Evolutionary conservation across 495 filamentous ascomycete species (phyloP).

Genomic region (Paragyromitra xinjiangensis): DNA sequence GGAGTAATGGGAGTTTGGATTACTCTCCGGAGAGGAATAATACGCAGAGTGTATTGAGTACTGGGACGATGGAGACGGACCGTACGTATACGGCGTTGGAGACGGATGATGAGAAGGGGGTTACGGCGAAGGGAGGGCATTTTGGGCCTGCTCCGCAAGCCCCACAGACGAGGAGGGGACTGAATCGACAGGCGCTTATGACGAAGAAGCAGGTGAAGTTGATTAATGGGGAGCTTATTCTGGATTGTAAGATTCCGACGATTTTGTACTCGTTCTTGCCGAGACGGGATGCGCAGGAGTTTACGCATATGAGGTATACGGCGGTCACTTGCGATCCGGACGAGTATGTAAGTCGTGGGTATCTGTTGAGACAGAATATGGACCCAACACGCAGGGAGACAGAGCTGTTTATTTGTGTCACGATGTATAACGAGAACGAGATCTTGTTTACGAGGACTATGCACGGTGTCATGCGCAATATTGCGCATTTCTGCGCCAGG

Average conservation of each 20-base stretch:
- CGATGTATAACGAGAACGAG: conserved; percentile 99
- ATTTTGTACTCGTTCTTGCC: conserved; percentile 96
- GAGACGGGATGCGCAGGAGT: conserved; percentile 89
- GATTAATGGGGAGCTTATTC: conserved; percentile 95
- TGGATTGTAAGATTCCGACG: conserved; percentile 99
- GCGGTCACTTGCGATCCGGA: conserved; percentile 99
- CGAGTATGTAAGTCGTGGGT: conserved; percentile 86
- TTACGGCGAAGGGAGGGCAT: conserved; percentile 64
- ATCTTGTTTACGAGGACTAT: conserved; percentile 95
- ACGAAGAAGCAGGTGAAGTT: conserved; percentile 92
- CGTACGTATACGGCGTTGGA: conserved; percentile 54
- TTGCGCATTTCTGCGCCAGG: conserved; percentile 92
- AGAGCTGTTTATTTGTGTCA: conserved; percentile 97
- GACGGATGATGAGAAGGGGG: conserved; percentile 63
- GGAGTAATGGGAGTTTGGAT: conserved; percentile 71
- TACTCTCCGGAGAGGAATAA: conserved; percentile 64
- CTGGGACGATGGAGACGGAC: conserved; percentile 34
- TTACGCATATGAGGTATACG: conserved; percentile 99
- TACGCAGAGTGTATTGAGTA: conserved; percentile 32
- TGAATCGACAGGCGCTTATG: conserved; percentile 84
- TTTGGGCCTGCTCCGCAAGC: conserved; percentile 89
- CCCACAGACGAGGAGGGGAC: conserved; percentile 82
- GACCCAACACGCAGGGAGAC: conserved; percentile 86
- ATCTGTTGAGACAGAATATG: conserved; percentile 96
- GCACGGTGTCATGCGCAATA: conserved; percentile 99